Evolutionary conservation across 371 early-diverging fungal genomes (phyloP).

Genomic region (Blakeslea trispora): DNA sequence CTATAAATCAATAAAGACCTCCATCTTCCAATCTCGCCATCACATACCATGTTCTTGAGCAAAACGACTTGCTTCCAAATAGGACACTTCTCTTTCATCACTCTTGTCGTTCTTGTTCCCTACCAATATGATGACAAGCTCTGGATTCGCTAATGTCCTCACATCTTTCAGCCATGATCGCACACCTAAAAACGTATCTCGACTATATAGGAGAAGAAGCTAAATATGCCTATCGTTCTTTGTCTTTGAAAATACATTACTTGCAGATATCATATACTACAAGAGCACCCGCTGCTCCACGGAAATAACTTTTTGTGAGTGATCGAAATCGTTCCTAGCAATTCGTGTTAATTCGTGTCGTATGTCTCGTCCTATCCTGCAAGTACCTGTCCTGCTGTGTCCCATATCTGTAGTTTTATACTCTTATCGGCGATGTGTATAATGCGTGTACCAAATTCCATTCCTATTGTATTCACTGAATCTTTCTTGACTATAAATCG

Average conservation of each 20-base stretch:
- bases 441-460: conserved; percentile 70
- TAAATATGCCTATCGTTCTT: too few species aligned
- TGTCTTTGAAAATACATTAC: conserved; percentile 29
- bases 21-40: neutral
- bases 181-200: conserved; percentile 59
- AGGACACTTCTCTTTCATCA: conserved; percentile 63
- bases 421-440: conserved; percentile 65
- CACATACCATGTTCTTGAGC: conserved; percentile 65
- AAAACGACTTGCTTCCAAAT: conserved; percentile 69
- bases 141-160: conserved; percentile 64
- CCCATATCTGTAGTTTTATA: conserved; percentile 85
- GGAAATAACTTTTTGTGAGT: conserved; percentile 76
- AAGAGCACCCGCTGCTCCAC: conserved; percentile 73
- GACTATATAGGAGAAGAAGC: conserved; percentile 28
- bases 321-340: conserved; percentile 77
- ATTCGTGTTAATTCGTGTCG: too few species aligned
- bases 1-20: neutral
- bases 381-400: conserved; percentile 79
- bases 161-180: conserved; percentile 69
- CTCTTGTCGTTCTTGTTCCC: conserved; percentile 71
- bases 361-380: too few species aligned
- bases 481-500: conserved; percentile 56
- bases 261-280: conserved; percentile 70
- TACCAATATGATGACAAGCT: conserved; percentile 68
- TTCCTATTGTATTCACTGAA: conserved; percentile 70